Percentiles rank a stretch among this genome's conserved stretches.
These are phyloP conservation scores for Candida pseudofarinosa DNA, from an alignment of 805 yeast species.

Conservation along the genomic window DNA sequence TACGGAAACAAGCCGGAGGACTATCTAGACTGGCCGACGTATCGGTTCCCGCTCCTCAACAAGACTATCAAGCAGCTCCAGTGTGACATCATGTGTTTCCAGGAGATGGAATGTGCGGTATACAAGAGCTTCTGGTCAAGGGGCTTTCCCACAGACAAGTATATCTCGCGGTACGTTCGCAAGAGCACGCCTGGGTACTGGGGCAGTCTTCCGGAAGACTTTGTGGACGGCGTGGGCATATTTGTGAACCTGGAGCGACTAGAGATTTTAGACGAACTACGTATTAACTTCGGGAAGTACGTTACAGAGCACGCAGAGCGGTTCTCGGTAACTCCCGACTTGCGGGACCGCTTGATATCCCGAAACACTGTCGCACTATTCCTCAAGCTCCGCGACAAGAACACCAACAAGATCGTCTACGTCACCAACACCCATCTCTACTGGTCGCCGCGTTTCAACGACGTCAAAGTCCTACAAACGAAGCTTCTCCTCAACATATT, in stretches of 20 bases:
- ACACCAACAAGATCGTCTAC: constrained; percentile 36
- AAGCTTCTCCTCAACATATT: constrained; percentile 88
- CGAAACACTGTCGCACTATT: constrained; percentile 58
- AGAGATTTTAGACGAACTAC: constrained; percentile 29
- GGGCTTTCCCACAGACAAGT: constrained; percentile 29
- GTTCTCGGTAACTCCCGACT: constrained; percentile 30
- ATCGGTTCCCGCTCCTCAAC: constrained; percentile 36
- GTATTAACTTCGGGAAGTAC: constrained; percentile 27
- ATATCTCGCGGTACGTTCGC: constrained; percentile 43
- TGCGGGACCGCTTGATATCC: constrained; percentile 31
- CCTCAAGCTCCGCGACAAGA: constrained; percentile 44
- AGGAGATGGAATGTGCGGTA: constrained; percentile 46
- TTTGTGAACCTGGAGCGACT: constrained; percentile 49
- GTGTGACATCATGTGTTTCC: constrained; percentile 59
- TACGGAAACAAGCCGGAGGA: constrained; percentile 47
- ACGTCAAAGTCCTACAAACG: constrained; percentile 93
- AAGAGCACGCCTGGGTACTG: constrained; percentile 54
- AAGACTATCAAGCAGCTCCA: constrained; percentile 32
- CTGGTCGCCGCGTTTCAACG: constrained; percentile 97
- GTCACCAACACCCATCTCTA: constrained; percentile 84
- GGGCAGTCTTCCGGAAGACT: constrained; percentile 34
- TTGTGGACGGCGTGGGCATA: constrained; percentile 59
- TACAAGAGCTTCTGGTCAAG: constrained; percentile 39
- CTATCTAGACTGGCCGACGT: constrained; percentile 45
- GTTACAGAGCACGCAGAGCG: constrained; percentile 17